These are phyloP conservation scores for Annulohypoxylon stygium DNA, from an alignment of 495 filamentous ascomycete genomes.

Conservation along the genomic window DNA sequence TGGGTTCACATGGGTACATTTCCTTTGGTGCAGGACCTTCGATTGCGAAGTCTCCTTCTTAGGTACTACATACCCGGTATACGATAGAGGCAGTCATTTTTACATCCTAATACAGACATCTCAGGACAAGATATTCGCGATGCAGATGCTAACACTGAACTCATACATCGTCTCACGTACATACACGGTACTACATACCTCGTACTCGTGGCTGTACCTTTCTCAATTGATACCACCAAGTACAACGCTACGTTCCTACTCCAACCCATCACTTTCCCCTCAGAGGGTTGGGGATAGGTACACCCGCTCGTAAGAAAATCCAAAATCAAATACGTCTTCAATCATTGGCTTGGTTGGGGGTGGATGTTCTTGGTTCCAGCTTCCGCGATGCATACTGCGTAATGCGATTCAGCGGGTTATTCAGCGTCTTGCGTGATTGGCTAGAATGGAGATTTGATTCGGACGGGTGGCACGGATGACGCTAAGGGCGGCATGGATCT, in stretches of 20 bases:
- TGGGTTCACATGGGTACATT: neutral
- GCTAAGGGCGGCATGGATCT: slow-evolving; percentile 5
- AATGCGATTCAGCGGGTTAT: slow-evolving; percentile 20
- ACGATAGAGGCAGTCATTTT: too few relatives aligned
- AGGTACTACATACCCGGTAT: too few relatives aligned
- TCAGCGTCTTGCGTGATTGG: slow-evolving; percentile 26
- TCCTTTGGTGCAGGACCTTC: neutral
- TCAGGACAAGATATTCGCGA: too few relatives aligned
- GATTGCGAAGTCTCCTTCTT: neutral
- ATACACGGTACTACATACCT: too few relatives aligned
- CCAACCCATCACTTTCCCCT: neutral
- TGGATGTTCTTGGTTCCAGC: neutral
- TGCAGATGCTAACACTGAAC: too few relatives aligned
- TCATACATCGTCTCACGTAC: too few relatives aligned
- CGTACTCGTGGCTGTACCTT: too few relatives aligned
- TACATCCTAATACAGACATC: too few relatives aligned
- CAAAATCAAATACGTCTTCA: slow-evolving; percentile 29
- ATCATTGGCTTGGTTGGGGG: slow-evolving; percentile 20
- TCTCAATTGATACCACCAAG: neutral
- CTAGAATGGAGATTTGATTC: neutral
- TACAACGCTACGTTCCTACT: neutral
- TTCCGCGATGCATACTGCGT: neutral
- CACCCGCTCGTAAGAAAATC: neutral
- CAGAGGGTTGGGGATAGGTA: slow-evolving; percentile 3
- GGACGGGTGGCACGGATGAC: slow-evolving; percentile 25